Percentiles rank a stretch among this genome's conserved stretches.
Conservation (phyloP, 768 basidiomycete genomes). For the Russula compacta region DNA sequence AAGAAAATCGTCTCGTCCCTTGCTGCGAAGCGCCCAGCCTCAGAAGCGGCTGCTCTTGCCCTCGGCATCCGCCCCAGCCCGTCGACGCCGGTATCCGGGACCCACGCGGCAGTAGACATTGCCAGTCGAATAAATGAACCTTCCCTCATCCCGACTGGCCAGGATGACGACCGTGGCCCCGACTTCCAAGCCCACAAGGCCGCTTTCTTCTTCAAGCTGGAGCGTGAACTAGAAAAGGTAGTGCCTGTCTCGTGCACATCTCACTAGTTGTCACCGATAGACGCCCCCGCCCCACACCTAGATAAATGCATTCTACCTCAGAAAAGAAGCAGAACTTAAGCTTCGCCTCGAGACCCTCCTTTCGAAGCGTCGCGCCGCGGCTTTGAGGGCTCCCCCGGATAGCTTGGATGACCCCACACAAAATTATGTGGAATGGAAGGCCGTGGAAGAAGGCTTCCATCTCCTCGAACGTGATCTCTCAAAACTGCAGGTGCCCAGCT, state of each 20-base stretch:
- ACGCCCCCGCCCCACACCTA: conserved; percentile 26
- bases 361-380: conserved; percentile 84
- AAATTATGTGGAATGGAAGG: conserved; percentile 85
- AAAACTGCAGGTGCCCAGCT: conserved; percentile 72
- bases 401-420: conserved; percentile 46
- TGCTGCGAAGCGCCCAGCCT: conserved; percentile 78
- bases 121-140: conserved; percentile 35
- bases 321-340: conserved; percentile 92
- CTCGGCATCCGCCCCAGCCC: conserved; percentile 66
- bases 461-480: conserved; percentile 89
- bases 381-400: conserved; percentile 63
- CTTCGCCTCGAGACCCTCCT: conserved; percentile 86
- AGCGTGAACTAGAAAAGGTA: conserved; percentile 95
- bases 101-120: conserved; percentile 25
- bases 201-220: conserved; percentile 98
- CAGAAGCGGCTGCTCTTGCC: conserved; percentile 82
- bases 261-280: not conserved
- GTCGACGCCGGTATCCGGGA: conserved; percentile 24
- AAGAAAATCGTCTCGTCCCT: conserved; percentile 98
- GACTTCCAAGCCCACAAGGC: conserved; percentile 94
- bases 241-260: not conserved
- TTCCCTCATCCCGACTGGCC: conserved; percentile 52
- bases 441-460: conserved; percentile 93
- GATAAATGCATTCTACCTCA: conserved; percentile 98
- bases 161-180: conserved; percentile 66